Base-by-base conservation (phyloP, 192 early-diverging fungal genomes). In the Coemansia asiatica region DNA sequence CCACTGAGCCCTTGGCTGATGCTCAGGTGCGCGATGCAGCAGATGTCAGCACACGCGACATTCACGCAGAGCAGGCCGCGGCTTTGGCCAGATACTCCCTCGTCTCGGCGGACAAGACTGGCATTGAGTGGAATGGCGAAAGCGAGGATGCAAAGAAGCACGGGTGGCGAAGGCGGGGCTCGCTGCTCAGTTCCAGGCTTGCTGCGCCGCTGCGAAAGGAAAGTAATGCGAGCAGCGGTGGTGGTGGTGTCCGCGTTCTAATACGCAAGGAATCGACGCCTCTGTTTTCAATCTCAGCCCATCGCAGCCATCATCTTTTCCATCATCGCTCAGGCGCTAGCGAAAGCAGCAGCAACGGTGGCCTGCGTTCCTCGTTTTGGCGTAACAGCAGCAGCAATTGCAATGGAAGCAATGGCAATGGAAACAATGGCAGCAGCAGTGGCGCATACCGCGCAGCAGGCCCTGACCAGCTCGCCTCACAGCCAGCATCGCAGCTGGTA, bases 151-250 rank as follows among this genome's bases (percentile, higher is more conserved):
- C 18, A 23, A 71, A 76, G 4, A 69, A 69, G 49, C 61, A 53
- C 33, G 60, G 79, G 33, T 81, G 79, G 79, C 73, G 79, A 51
- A 74, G 79, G 35, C 69, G 79, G 18, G 79, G 79, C 50, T 81
- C 79, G 38, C 28, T 81, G 47, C 50, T 81, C 26, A 67, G 70
- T 48, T 76, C 79, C 51, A 63, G 67, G 7, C 61, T 81, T 48
- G 58, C 73, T 4, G 64, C 61, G 62, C 70, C 79, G 18, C 46
- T 70, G 36, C 67, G 73, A 31, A 72, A 64, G 46, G 69, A 72
- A 9, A 60, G 59, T 59, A 33, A 8, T 8, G 31, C 31, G 4
- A 33, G 31, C 31, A 8, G 31, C 31, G 53, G 55, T 50, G 59
- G 55, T 28, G 47, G 23, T 19, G 27, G 35, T 33, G 27, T 27